A percentile compares a stretch with the other conserved stretches of the same genome.
Conservation (phyloP, 805 yeast species). For the Ogataea populi-albae region DNA sequence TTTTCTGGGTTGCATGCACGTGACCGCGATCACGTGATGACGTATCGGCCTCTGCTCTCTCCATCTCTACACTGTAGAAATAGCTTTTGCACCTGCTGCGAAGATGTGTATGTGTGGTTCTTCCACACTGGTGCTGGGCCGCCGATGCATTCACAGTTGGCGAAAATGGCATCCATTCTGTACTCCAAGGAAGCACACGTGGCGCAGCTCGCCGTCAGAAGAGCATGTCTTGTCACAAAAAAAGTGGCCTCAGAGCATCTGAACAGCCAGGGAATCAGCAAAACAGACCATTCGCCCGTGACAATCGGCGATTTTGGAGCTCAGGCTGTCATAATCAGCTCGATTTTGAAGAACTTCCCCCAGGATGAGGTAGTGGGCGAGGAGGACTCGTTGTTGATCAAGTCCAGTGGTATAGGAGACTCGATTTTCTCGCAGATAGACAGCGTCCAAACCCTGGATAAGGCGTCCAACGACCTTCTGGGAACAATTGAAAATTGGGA, state of each 20-base stretch:
- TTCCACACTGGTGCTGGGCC: too few relatives aligned
- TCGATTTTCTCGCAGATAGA: slow-evolving; percentile 60
- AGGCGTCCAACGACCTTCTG: slow-evolving; percentile 29
- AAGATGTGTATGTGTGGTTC: too few relatives aligned
- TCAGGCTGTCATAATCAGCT: slow-evolving; percentile 87
- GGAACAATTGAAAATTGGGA: slow-evolving; percentile 44
- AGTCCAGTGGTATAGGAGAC: slow-evolving; percentile 47
- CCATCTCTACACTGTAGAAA: too few relatives aligned
- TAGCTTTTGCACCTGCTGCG: too few relatives aligned
- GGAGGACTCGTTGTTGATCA: slow-evolving; percentile 75
- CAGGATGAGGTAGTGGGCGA: slow-evolving; percentile 88
- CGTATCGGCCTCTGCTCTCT: too few relatives aligned
- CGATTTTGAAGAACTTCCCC: slow-evolving; percentile 78
- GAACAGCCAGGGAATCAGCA: slow-evolving; percentile 58
- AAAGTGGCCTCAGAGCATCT: slow-evolving; percentile 55
- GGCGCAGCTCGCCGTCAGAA: slow-evolving; percentile 86
- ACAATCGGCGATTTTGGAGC: slow-evolving; percentile 96
- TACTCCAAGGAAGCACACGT: slow-evolving; percentile 68
- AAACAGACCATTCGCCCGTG: slow-evolving; percentile 90
- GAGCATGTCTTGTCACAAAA: slow-evolving; percentile 77
- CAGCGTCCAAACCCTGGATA: slow-evolving; percentile 48
- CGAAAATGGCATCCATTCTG: slow-evolving; percentile 12
- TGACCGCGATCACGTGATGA: too few relatives aligned
- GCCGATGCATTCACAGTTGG: slow-evolving; percentile 3
- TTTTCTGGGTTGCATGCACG: too few relatives aligned